Conservation (phyloP, 1,284 basidiomycete species). For the Irpex sp. region DNA sequence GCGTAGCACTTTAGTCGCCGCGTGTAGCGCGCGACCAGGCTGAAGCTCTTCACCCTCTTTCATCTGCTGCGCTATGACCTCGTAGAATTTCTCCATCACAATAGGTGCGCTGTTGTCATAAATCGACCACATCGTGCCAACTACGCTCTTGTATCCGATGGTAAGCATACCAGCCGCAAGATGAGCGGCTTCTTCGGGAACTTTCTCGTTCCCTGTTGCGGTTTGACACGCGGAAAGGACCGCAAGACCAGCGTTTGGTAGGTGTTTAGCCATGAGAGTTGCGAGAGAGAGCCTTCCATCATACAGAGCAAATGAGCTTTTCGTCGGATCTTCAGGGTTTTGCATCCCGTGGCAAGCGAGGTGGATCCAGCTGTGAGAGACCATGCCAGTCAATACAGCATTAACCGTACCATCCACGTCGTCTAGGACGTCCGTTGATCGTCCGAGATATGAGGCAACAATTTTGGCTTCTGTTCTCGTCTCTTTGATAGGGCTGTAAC, state of each 20-base stretch:
- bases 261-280: slow-evolving; percentile 6
- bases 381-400: slow-evolving; percentile 7
- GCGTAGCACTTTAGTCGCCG: not conserved
- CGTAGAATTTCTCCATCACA: not conserved
- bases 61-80: not conserved
- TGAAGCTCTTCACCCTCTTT: not conserved
- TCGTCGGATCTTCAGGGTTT: slow-evolving; percentile 7
- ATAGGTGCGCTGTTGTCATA: not conserved
- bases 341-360: slow-evolving; percentile 19
- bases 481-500: not conserved
- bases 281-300: slow-evolving; percentile 12
- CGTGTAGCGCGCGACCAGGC: not conserved
- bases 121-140: not conserved
- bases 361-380: slow-evolving; percentile 15
- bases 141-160: not conserved
- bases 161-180: not conserved
- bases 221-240: not conserved
- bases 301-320: slow-evolving; percentile 16
- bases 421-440: not conserved
- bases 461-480: not conserved
- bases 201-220: not conserved
- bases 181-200: not conserved
- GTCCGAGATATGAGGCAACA: not conserved
- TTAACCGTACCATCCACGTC: not conserved
- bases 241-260: not conserved